Conservation (phyloP, 2,329 filamentous ascomycete genomes). For the Diaporthe batatas region DNA sequence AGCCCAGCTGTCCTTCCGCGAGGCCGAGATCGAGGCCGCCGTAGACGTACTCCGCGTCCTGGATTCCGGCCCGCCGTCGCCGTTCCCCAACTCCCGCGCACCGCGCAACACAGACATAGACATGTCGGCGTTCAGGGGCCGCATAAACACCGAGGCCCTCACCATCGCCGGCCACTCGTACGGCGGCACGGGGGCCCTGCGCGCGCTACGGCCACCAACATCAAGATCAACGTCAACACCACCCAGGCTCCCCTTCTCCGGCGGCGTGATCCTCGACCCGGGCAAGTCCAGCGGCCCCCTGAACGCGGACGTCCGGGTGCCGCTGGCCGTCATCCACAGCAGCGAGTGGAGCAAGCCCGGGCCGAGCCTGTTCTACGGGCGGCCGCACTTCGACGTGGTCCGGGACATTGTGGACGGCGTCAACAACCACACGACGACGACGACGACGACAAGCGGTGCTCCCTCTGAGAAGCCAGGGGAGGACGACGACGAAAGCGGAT, state of each 20-base stretch:
- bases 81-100: constrained; percentile 57
- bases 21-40: constrained; percentile 63
- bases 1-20: constrained; percentile 63
- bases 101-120: constrained; percentile 61
- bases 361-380: constrained; percentile 69
- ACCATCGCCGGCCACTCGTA: constrained; percentile 75
- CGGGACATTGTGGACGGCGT: constrained; percentile 65
- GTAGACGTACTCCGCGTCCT: constrained; percentile 57
- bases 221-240: constrained; percentile 42
- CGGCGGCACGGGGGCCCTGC: constrained; percentile 74
- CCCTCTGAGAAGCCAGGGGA: not conserved
- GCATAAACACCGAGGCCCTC: constrained; percentile 68
- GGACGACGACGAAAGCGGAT: not conserved
- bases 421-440: constrained; percentile 47
- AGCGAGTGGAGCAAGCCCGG: constrained; percentile 71
- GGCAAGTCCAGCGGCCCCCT: constrained; percentile 74
- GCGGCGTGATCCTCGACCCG: constrained; percentile 74
- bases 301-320: constrained; percentile 70
- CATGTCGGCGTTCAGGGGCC: constrained; percentile 63
- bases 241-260: constrained; percentile 60
- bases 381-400: constrained; percentile 75
- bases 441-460: constrained; percentile 34
- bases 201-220: constrained; percentile 66
- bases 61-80: constrained; percentile 53
- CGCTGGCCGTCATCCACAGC: constrained; percentile 73